Conservation (phyloP, 1,284 basidiomycete genomes). For the Boletus holoroseus region DNA sequence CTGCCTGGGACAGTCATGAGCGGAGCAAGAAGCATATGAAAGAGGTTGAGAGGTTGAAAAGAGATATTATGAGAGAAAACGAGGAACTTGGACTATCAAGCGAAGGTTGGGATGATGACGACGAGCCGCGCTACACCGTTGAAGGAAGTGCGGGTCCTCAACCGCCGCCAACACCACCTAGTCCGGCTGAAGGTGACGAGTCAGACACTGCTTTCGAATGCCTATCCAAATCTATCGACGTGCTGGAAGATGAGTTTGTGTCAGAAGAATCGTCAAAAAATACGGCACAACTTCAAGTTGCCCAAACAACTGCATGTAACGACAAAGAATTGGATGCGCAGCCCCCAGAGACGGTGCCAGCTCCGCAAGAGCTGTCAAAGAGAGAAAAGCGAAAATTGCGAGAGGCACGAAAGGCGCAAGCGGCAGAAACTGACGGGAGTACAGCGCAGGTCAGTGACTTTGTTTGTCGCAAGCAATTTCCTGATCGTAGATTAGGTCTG, state of each 20-base stretch:
- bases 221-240: background rate
- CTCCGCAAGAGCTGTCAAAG: conserved; percentile 55
- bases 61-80: conserved; percentile 75
- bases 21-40: conserved; percentile 93
- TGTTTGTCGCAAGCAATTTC: background rate
- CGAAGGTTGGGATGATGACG: conserved; percentile 29
- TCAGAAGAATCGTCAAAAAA: conserved; percentile 7
- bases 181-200: conserved; percentile 22
- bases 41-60: conserved; percentile 71
- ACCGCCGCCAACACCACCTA: conserved; percentile 13
- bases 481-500: conserved; percentile 43
- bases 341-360: conserved; percentile 41
- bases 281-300: background rate
- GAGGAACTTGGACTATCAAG: conserved; percentile 50
- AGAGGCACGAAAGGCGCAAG: conserved; percentile 72
- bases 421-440: conserved; percentile 24
- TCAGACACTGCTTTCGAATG: conserved; percentile 3
- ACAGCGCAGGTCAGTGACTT: conserved; percentile 14
- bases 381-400: conserved; percentile 74
- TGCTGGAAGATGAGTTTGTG: background rate
- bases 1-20: conserved; percentile 95
- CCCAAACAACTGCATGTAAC: background rate
- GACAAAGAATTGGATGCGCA: conserved; percentile 1
- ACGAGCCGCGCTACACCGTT: conserved; percentile 7
- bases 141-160: conserved; percentile 14